phyloP scores from a whole-genome alignment of 352 stramenopile genomes.

The Phytophthora fragariaefolia region DNA sequence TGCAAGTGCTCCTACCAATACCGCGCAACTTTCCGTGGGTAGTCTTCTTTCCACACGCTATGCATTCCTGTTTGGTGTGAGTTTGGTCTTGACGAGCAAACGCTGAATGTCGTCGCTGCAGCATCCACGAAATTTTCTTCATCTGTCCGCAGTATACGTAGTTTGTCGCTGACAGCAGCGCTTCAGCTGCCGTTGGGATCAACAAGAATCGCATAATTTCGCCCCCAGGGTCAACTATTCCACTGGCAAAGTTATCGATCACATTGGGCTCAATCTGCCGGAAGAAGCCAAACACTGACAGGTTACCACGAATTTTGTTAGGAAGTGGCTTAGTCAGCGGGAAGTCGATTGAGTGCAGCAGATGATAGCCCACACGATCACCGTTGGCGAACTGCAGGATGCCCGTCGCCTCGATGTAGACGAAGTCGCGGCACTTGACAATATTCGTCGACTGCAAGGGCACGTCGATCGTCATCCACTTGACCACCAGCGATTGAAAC shows the following conservation, averaged over 20 bases:
- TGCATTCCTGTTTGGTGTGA: slow-evolving; percentile 13
- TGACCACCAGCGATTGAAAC: slow-evolving; percentile 35
- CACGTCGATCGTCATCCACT: slow-evolving; percentile 41
- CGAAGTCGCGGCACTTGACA: slow-evolving; percentile 41
- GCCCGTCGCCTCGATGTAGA: slow-evolving; percentile 46
- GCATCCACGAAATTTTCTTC: slow-evolving; percentile 58
- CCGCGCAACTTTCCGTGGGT: slow-evolving; percentile 11
- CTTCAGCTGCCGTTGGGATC: slow-evolving; percentile 34
- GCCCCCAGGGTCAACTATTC: slow-evolving; percentile 35
- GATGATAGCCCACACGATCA: slow-evolving; percentile 43
- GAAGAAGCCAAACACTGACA: slow-evolving; percentile 52
- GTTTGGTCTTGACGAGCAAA: slow-evolving; percentile 9
- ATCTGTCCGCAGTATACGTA: slow-evolving; percentile 54
- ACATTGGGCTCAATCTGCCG: slow-evolving; percentile 45
- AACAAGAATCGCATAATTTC: slow-evolving; percentile 38
- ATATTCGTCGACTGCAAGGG: slow-evolving; percentile 22
- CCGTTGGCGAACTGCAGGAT: slow-evolving; percentile 35
- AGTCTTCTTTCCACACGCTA: slow-evolving; percentile 35
- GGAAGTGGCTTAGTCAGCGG: slow-evolving; percentile 37
- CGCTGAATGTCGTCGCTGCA: slow-evolving; percentile 19
- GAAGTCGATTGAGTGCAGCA: slow-evolving; percentile 55
- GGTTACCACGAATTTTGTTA: slow-evolving; percentile 36
- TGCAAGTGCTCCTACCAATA: slow-evolving; percentile 30
- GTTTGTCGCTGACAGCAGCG: slow-evolving; percentile 33
- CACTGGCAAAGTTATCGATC: slow-evolving; percentile 47